These are phyloP conservation scores for Claviceps purpurea DNA, from an alignment of 2,329 filamentous ascomycete genomes.

Conservation along the genomic window DNA sequence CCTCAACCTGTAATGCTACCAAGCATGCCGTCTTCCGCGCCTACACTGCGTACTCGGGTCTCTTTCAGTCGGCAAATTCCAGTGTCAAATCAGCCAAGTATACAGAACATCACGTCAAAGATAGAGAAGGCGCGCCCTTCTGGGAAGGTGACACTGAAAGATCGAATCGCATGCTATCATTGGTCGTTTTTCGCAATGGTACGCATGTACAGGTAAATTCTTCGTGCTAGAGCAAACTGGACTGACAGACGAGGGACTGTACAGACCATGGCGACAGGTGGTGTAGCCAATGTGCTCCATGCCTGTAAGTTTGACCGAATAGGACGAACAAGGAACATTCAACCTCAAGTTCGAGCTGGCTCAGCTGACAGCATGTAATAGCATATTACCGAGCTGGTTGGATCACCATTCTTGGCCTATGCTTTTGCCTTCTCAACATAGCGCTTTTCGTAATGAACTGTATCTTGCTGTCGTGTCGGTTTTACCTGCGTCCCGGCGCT, in stretches of 20 bases:
- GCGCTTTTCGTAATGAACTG: slow-evolving; percentile 50
- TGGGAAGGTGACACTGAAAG: slow-evolving; percentile 30
- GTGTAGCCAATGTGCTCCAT: slow-evolving; percentile 41
- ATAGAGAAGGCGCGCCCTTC: slow-evolving; percentile 12
- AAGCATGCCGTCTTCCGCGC: neutral
- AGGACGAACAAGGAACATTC: neutral
- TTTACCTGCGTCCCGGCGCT: slow-evolving; percentile 55
- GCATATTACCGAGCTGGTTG: slow-evolving; percentile 27
- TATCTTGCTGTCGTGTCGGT: slow-evolving; percentile 51
- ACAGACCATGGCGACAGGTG: slow-evolving; percentile 36
- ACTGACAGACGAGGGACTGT: neutral
- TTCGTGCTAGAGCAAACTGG: neutral
- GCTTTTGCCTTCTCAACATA: slow-evolving; percentile 51
- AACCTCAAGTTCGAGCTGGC: neutral
- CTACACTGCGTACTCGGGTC: neutral
- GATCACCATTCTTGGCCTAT: slow-evolving; percentile 42
- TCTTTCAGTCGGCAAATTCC: neutral
- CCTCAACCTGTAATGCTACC: neutral
- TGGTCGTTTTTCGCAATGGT: slow-evolving; percentile 67
- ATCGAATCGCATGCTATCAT: slow-evolving; percentile 37
- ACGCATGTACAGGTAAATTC: neutral
- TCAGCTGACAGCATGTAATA: slow-evolving; percentile 1
- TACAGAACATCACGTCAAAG: slow-evolving; percentile 23
- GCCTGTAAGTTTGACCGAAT: slow-evolving; percentile 10
- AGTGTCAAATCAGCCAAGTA: slow-evolving; percentile 8